Evolutionary conservation across 352 stramenopile species (phyloP).

Genomic region (Phytophthora meadii): DNA sequence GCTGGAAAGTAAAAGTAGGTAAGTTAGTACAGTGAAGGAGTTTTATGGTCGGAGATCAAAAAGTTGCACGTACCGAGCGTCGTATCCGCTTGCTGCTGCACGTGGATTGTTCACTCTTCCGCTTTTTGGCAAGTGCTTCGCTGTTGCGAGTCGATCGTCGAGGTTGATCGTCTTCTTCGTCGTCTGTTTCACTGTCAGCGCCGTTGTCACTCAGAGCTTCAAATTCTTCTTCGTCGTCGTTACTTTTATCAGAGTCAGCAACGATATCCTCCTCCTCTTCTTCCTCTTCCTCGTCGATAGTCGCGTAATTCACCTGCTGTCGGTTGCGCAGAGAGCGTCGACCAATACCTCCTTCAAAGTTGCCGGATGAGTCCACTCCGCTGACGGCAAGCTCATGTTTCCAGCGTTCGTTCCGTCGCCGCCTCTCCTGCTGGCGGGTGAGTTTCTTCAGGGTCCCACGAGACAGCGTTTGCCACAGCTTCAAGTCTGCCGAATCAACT

Average conservation of each 20-base stretch:
- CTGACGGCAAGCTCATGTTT: conserved; percentile 48
- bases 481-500: conserved; percentile 51
- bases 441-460: conserved; percentile 58
- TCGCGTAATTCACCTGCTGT: conserved; percentile 57
- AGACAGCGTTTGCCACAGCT: conserved; percentile 60
- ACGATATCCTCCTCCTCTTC: conserved; percentile 45
- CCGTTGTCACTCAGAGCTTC: conserved; percentile 33
- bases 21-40: conserved; percentile 7
- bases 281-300: conserved; percentile 44
- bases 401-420: conserved; percentile 46
- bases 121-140: conserved; percentile 19
- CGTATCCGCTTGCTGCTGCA: conserved; percentile 35
- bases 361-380: conserved; percentile 29
- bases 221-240: conserved; percentile 35
- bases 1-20: conserved; percentile 10
- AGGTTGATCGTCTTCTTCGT: conserved; percentile 17
- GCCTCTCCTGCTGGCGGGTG: conserved; percentile 53
- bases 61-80: conserved; percentile 29
- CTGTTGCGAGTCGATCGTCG: conserved; percentile 19
- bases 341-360: conserved; percentile 31
- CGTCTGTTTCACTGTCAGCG: conserved; percentile 33
- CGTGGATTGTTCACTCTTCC: conserved; percentile 17
- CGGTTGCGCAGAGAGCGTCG: conserved; percentile 57
- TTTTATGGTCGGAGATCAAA: not conserved
- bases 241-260: conserved; percentile 30